These are phyloP conservation scores for Pisolithus sp. DNA, from an alignment of 768 basidiomycete species.

Conservation along the genomic window DNA sequence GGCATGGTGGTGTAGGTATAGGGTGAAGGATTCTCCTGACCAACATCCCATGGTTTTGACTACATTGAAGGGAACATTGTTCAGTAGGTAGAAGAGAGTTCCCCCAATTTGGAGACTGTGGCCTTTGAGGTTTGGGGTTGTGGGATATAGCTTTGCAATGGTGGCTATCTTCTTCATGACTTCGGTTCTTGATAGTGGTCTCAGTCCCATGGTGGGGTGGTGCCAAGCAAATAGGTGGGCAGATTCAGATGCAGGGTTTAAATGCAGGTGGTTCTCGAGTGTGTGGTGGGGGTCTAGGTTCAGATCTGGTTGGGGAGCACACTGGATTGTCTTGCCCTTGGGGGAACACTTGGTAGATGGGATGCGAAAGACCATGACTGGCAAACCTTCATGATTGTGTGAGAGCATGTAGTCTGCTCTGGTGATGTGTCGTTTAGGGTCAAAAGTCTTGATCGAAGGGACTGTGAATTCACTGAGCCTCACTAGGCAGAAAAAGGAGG, in stretches of 20 bases:
- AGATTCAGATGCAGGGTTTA: conserved; percentile 3
- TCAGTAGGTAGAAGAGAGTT: not conserved
- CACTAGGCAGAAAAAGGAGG: conserved; percentile 28
- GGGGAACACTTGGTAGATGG: conserved; percentile 24
- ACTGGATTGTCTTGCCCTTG: conserved; percentile 7
- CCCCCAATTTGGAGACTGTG: not conserved
- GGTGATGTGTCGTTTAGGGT: conserved; percentile 25
- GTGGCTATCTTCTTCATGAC: conserved; percentile 2
- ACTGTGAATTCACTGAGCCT: conserved; percentile 36
- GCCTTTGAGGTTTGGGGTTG: not conserved
- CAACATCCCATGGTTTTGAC: too few species aligned
- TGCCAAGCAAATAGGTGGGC: conserved; percentile 9
- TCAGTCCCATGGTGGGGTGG: not conserved
- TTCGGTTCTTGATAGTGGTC: not conserved
- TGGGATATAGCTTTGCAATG: not conserved
- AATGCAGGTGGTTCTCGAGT: conserved; percentile 4
- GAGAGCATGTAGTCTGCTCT: conserved; percentile 10
- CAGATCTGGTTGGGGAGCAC: conserved; percentile 3
- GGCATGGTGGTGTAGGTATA: too few species aligned
- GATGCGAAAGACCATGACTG: conserved; percentile 21
- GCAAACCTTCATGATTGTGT: conserved; percentile 20
- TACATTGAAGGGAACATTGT: too few species aligned
- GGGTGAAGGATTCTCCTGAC: too few species aligned
- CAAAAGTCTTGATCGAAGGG: conserved; percentile 23
- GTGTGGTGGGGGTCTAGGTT: conserved; percentile 4